phyloP scores from a whole-genome alignment of 2,329 filamentous ascomycete genomes.

The Colletotrichum navitas region DNA sequence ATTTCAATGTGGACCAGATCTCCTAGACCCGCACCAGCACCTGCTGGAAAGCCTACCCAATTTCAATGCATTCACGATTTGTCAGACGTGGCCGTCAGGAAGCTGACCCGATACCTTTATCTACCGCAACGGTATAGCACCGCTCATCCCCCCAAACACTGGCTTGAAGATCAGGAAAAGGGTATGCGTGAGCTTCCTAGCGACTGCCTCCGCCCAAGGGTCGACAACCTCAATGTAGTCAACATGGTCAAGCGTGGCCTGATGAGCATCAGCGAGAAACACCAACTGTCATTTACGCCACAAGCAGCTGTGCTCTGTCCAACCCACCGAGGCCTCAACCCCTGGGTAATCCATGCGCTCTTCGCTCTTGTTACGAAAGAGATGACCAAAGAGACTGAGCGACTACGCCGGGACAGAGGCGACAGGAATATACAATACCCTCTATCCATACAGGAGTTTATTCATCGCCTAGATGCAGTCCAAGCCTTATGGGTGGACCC shows the following conservation, averaged over 20 bases:
- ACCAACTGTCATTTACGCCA: slow-evolving; percentile 45
- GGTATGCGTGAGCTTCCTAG: slow-evolving; percentile 44
- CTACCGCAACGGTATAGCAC: slow-evolving; percentile 51
- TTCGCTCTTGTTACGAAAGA: slow-evolving; percentile 59
- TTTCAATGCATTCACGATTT: slow-evolving; percentile 44
- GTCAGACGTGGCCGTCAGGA: slow-evolving; percentile 46
- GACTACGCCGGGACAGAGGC: slow-evolving; percentile 46
- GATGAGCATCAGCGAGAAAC: slow-evolving; percentile 49
- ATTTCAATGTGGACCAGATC: slow-evolving; percentile 5
- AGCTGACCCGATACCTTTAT: slow-evolving; percentile 54
- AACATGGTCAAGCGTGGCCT: slow-evolving; percentile 51
- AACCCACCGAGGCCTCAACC: slow-evolving; percentile 56
- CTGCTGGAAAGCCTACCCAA: slow-evolving; percentile 8
- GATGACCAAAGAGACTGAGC: slow-evolving; percentile 51
- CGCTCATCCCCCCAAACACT: slow-evolving; percentile 50
- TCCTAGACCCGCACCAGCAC: not conserved
- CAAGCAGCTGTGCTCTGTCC: slow-evolving; percentile 56
- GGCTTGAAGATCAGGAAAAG: slow-evolving; percentile 53
- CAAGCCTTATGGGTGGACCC: slow-evolving; percentile 56
- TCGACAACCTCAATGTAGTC: slow-evolving; percentile 44
- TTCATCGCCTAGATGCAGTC: slow-evolving; percentile 51
- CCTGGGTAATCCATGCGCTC: slow-evolving; percentile 58
- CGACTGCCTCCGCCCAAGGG: slow-evolving; percentile 47
- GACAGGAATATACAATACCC: not conserved
- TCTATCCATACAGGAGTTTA: slow-evolving; percentile 42